These are phyloP conservation scores for Populus euphratica DNA, from an alignment of 345 rosid genomes.

Conservation along the genomic window DNA sequence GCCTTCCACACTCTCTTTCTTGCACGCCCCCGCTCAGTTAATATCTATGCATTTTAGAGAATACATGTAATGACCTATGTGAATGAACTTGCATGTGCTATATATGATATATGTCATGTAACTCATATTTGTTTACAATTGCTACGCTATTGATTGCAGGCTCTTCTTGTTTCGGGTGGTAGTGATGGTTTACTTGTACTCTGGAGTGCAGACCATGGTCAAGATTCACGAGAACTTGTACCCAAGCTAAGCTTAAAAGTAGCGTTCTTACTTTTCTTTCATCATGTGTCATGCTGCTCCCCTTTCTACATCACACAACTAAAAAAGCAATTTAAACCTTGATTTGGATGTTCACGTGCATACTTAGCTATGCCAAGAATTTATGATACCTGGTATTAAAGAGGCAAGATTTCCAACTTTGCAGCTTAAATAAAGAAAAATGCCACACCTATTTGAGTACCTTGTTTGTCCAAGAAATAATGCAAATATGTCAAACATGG, in stretches of 20 bases:
- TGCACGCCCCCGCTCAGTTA: neutral
- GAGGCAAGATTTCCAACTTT: neutral
- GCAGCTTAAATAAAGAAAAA: neutral
- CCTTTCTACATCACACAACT: neutral
- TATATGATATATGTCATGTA: neutral
- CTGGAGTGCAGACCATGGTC: constrained; percentile 96
- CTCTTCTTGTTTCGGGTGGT: constrained; percentile 95
- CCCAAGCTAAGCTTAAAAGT: constrained; percentile 98
- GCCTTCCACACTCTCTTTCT: no score
- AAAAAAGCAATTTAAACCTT: neutral
- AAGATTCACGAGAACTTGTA: constrained; percentile 94
- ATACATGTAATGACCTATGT: neutral
- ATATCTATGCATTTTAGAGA: neutral
- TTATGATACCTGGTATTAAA: no score
- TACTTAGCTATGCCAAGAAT: neutral
- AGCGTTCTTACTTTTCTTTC: neutral
- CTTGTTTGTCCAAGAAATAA: neutral
- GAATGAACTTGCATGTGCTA: neutral
- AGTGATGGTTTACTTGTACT: constrained; percentile 90
- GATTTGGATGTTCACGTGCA: neutral
- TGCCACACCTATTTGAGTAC: neutral
- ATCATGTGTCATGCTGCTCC: neutral
- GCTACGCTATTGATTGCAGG: constrained; percentile 43
- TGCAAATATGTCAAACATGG: neutral
- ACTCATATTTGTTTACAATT: neutral